Base-by-base conservation (phyloP, 805 yeast species). In the Teunomyces barrocoloradensis region DNA sequence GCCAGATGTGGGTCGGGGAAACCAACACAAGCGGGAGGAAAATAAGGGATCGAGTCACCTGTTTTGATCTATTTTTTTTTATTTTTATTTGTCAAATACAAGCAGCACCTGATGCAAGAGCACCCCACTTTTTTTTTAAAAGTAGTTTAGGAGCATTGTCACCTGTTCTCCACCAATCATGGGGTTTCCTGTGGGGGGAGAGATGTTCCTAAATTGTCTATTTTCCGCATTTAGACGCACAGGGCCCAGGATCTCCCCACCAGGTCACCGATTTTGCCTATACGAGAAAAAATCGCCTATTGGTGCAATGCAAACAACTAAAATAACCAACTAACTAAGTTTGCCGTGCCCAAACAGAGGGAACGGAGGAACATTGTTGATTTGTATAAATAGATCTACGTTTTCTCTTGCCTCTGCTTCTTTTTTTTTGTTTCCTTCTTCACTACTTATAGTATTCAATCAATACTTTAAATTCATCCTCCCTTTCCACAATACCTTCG, bases 61-160 rank as follows among this genome's bases (percentile, higher is more conserved):
- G 40, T 23, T 37, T 23, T n/a, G 17, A 37, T 6, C 13, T 12
- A 6, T 6, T 18, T 18, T 18, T n/a, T 12, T 23, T 23, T n/a
- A n/a, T n/a, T 2, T 15, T 23, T 23, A 23, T 5, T 23, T 7
- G 25, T 23, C 5, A 23, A 23, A 23, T 9, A 25, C 23, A n/a
- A 37, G 17, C 40, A 37, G 40, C 28, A 37, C 40, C 40, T 37
- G 40, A 37, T 37, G 28, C 18, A 32, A 32, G 18, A 37, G 40
- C 40, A 37, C 40, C 40, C 40, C 40, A 37, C 40, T 37, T 37
- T 37, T 23, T 21, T 18, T 32, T 32, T n/a, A n/a, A 32, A 17
- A 13, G 17, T 32, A 32, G 18, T 35, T 20, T 20, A 10, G 27
- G 23, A 35, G 15, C 29, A n/a, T 20, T 20, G 40, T 37, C 27